phyloP scores from a whole-genome alignment of 2,329 filamentous ascomycete genomes.

The Ambrosiella beaveri region DNA sequence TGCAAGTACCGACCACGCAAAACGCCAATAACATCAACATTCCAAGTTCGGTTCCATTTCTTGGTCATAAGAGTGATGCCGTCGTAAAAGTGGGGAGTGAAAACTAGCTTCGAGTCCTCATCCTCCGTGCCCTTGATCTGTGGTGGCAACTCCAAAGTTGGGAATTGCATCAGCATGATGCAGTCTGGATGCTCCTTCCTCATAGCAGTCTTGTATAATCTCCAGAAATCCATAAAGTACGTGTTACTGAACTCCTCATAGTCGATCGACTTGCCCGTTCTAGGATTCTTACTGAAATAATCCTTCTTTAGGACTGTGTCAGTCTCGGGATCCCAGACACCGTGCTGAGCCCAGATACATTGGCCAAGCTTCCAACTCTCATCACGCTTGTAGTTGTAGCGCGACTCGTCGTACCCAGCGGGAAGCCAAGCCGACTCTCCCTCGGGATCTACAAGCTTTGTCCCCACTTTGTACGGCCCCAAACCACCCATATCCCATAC shows the following conservation, averaged over 20 bases:
- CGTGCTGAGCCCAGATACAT: conserved; percentile 93
- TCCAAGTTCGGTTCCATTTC: conserved; percentile 96
- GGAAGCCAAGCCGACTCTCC: conserved; percentile 75
- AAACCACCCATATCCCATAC: conserved; percentile 89
- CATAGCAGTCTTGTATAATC: conserved; percentile 57
- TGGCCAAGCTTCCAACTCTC: conserved; percentile 81
- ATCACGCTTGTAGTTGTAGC: conserved; percentile 82
- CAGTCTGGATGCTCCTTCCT: conserved; percentile 59
- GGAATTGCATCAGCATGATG: conserved; percentile 80
- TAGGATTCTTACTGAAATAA: conserved; percentile 70
- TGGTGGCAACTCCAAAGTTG: conserved; percentile 82
- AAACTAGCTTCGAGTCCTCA: conserved; percentile 79
- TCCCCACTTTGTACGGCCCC: conserved; percentile 79
- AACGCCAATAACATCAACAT: conserved; percentile 86
- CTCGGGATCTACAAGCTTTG: conserved; percentile 68
- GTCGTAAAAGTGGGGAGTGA: conserved; percentile 92
- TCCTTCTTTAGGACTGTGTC: conserved; percentile 67
- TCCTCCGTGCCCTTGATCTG: conserved; percentile 71
- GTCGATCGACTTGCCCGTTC: conserved; percentile 54
- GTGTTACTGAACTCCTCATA: conserved; percentile 79
- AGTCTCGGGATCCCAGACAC: conserved; percentile 71
- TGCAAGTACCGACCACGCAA: conserved; percentile 75
- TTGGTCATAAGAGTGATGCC: conserved; percentile 94
- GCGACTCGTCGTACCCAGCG: conserved; percentile 53
- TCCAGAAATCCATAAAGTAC: conserved; percentile 78